These are phyloP conservation scores for Penicillium sp. DNA, from an alignment of 2,329 filamentous ascomycete species.

Conservation along the genomic window DNA sequence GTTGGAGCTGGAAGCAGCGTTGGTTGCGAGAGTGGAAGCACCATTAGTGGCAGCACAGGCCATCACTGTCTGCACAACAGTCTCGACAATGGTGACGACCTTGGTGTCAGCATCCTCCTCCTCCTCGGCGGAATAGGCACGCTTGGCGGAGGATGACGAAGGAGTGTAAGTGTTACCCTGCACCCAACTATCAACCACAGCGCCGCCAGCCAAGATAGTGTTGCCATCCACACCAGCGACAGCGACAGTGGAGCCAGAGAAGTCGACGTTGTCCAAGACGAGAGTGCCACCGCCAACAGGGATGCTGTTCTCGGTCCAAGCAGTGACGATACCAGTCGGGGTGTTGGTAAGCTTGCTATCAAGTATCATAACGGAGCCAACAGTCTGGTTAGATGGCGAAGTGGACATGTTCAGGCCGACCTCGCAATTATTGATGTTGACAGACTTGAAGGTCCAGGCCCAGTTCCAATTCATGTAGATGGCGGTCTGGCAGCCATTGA, in stretches of 20 bases:
- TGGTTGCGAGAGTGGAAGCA: constrained; percentile 12
- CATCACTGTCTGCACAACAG: constrained; percentile 33
- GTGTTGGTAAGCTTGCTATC: constrained; percentile 81
- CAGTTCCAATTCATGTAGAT: constrained; percentile 93
- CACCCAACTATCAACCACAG: constrained; percentile 70
- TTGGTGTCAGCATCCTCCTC: constrained; percentile 28
- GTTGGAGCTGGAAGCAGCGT: constrained; percentile 3
- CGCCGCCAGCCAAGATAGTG: constrained; percentile 69
- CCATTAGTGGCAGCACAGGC: constrained; percentile 25
- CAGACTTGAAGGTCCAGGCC: constrained; percentile 78
- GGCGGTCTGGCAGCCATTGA: constrained; percentile 80
- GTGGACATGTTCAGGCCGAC: constrained; percentile 79
- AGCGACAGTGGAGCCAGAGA: constrained; percentile 69
- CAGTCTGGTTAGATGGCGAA: constrained; percentile 67
- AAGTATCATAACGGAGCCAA: constrained; percentile 81
- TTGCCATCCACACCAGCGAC: constrained; percentile 63
- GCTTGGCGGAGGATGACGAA: constrained; percentile 29
- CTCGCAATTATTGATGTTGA: constrained; percentile 74
- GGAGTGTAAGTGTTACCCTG: constrained; percentile 75
- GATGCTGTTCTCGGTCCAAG: constrained; percentile 66
- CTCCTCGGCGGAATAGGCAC: constrained; percentile 25
- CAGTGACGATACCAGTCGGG: constrained; percentile 73
- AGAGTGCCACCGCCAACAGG: constrained; percentile 76
- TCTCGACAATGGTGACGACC: constrained; percentile 29
- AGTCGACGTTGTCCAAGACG: constrained; percentile 88